Evolutionary conservation across 139 green algal genomes (phyloP).

Genomic region (Tetratostichococcus sp.): DNA sequence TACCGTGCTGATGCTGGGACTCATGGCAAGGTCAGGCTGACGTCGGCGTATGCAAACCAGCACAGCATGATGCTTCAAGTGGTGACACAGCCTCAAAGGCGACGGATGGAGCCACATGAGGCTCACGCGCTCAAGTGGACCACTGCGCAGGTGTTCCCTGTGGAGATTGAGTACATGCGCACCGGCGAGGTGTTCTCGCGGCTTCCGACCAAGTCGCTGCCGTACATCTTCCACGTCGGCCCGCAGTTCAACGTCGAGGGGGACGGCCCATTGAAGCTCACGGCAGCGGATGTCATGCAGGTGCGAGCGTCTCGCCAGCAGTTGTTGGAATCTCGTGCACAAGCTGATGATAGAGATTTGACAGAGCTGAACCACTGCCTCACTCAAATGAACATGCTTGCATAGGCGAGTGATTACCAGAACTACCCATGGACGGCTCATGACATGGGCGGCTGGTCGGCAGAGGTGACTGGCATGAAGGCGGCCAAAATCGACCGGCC

Average conservation of each 20-base stretch:
- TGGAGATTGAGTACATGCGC: conserved; percentile 41
- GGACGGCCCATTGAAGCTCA: conserved; percentile 36
- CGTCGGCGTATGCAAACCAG: background rate
- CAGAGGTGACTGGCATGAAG: conserved; percentile 27
- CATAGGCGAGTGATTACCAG: background rate
- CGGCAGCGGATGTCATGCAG: conserved; percentile 31
- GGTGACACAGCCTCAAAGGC: too few relatives aligned
- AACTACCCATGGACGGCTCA: conserved; percentile 58
- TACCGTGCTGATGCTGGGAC: conserved; percentile 11
- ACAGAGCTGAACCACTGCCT: too few relatives aligned
- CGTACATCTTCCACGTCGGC: conserved; percentile 45
- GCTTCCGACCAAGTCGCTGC: conserved; percentile 53
- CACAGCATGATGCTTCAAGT: background rate
- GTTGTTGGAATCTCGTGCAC: too few relatives aligned
- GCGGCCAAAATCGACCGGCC: conserved; percentile 46
- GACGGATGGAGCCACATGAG: too few relatives aligned
- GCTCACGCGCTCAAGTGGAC: too few relatives aligned
- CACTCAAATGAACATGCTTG: too few relatives aligned
- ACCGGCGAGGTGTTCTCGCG: conserved; percentile 29
- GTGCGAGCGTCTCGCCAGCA: too few relatives aligned
- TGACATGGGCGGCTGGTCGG: conserved; percentile 38
- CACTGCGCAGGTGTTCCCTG: conserved; percentile 45
- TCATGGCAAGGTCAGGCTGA: conserved; percentile 7
- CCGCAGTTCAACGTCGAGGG: conserved; percentile 20
- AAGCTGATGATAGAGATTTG: too few relatives aligned